These are phyloP conservation scores for Olyra latifolia DNA, from an alignment of 176 grass and related monocot species.

Conservation along the genomic window DNA sequence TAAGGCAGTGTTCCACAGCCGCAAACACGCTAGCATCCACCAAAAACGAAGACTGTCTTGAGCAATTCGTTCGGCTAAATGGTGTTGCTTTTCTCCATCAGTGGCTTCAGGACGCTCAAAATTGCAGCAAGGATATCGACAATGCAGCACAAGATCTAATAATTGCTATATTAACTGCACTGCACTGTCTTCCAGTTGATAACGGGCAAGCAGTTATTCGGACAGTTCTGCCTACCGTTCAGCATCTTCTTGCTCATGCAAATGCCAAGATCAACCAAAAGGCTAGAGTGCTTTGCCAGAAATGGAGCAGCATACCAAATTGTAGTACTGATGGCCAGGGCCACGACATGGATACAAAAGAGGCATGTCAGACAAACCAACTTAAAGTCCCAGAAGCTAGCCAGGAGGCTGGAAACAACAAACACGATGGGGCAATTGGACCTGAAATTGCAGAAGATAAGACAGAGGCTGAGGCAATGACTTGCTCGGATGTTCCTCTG, in stretches of 20 bases:
- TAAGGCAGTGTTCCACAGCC: conserved; percentile 53
- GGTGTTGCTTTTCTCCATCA: conserved; percentile 58
- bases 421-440: not conserved
- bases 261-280: conserved; percentile 52
- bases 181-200: conserved; percentile 48
- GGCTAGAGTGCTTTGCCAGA: conserved; percentile 46
- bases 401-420: conserved; percentile 10
- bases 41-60: conserved; percentile 50
- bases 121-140: conserved; percentile 20
- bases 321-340: conserved; percentile 1
- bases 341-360: conserved; percentile 14
- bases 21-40: conserved; percentile 44
- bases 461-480: conserved; percentile 13
- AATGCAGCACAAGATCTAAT: conserved; percentile 44
- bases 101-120: conserved; percentile 68
- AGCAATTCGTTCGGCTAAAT: conserved; percentile 61
- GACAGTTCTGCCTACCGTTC: conserved; percentile 48
- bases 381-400: conserved; percentile 6
- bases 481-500: conserved; percentile 7
- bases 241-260: conserved; percentile 40
- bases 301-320: conserved; percentile 36
- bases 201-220: conserved; percentile 26
- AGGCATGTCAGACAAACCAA: not conserved
- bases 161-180: conserved; percentile 38
- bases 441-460: conserved; percentile 12